Base-by-base conservation (phyloP, 2,329 filamentous ascomycete species). In the Decorospora gaudefroyi region DNA sequence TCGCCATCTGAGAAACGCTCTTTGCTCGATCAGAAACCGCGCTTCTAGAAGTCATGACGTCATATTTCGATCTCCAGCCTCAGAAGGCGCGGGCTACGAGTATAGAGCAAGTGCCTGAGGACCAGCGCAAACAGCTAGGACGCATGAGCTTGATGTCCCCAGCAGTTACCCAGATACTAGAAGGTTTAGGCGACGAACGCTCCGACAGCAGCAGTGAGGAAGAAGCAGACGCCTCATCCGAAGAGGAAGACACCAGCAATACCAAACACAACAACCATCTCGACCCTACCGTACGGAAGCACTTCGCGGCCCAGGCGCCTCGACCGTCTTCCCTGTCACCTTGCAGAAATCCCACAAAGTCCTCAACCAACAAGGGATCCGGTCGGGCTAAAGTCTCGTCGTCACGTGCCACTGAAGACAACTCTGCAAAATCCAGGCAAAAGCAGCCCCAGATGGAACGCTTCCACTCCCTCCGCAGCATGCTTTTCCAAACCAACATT, bases 381-480 rank as follows among this genome's bases (percentile, higher is more conserved):
- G 30, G 22, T 13, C 49, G 53, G 17, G 41, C 37, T 13, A 46
- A 48, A 18, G 13, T 41, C n/a, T 27, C 42, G 15, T 34, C 53
- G 11, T 33, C 38, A 16, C 46, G 30, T n/a, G 26, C 46, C 15
- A 42, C 39, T 18, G 42, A 22, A 36, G 49, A 31, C 6, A 49
- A 31, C 15, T 44, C 53, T 23, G 43, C 42, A 12, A 55, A 51
- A 39, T 27, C 25, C n/a, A 57, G 49, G 18, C 47, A 55, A 17
- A 55, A 52, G 8, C 53, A 57, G 10, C 59, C 64, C 21, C 62
- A 63, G 29, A 58, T 69, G 45, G 48, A 58, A 13, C 59, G 67
- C 6, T 69, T 70, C 33, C 64, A 67, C 33, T 68, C 65, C 4
- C 51, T 70, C 26, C 53, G 67, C 13, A 67, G 62, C 21, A 64